phyloP scores from a whole-genome alignment of 306 rosid species.

The Lathyrus tuberosus region DNA sequence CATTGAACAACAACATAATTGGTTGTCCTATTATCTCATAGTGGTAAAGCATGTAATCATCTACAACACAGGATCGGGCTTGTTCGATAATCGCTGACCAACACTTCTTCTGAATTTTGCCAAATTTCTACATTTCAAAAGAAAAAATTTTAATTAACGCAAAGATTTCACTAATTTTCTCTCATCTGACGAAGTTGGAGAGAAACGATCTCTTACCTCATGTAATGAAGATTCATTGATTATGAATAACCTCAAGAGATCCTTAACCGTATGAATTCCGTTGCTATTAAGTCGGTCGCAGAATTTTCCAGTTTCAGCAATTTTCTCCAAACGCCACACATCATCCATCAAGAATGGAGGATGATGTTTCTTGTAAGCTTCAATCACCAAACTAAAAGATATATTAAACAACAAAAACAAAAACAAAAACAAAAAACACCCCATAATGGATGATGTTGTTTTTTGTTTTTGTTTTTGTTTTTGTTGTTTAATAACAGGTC shows the following conservation, averaged over 20 bases:
- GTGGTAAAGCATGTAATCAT: constrained; percentile 43
- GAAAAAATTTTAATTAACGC: constrained; percentile 14
- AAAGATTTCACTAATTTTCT: neutral
- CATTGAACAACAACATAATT: constrained; percentile 46
- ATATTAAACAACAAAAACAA: neutral
- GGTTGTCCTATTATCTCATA: constrained; percentile 28
- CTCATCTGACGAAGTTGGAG: neutral
- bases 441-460: too few species aligned
- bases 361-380: constrained; percentile 61
- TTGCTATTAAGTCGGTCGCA: constrained; percentile 33
- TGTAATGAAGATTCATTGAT: constrained; percentile 40
- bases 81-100: constrained; percentile 57
- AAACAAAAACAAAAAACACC: too few species aligned
- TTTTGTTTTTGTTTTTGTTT: too few species aligned
- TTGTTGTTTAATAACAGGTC: too few species aligned
- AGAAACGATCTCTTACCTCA: constrained; percentile 41
- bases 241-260: constrained; percentile 45
- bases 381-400: constrained; percentile 32
- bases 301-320: constrained; percentile 50
- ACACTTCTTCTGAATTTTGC: constrained; percentile 35
- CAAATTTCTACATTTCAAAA: constrained; percentile 53
- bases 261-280: constrained; percentile 51
- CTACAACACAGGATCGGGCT: constrained; percentile 51
- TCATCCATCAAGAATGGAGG: constrained; percentile 63
- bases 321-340: constrained; percentile 64